A percentile compares a stretch with the other conserved stretches of the same genome.
Conservation (phyloP, 2,329 filamentous ascomycete genomes). For the Arthrinium puccinioides region DNA sequence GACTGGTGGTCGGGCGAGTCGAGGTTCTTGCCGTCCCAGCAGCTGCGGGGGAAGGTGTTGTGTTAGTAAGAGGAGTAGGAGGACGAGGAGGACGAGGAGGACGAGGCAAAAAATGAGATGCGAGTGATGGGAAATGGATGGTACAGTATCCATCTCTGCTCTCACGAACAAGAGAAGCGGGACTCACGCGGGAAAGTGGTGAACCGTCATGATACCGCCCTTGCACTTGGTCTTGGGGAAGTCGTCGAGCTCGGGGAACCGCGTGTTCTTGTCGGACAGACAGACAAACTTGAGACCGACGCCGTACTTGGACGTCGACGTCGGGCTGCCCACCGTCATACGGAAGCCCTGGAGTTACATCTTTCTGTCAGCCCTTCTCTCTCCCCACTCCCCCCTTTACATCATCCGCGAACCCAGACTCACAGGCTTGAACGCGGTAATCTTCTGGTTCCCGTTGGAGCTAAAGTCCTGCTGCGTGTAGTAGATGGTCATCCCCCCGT, state of each 20-base stretch:
- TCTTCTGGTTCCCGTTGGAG: slow-evolving; percentile 25
- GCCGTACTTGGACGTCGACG: slow-evolving; percentile 22
- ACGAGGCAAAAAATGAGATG: background rate
- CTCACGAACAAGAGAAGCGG: background rate
- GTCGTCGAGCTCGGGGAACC: slow-evolving; percentile 30
- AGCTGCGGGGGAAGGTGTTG: slow-evolving; percentile 19
- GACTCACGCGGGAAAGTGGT: slow-evolving; percentile 30
- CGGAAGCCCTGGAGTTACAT: slow-evolving; percentile 27
- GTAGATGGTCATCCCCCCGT: slow-evolving; percentile 23
- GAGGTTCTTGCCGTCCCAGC: slow-evolving; percentile 54
- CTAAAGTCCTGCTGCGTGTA: slow-evolving; percentile 22
- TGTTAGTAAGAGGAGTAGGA: background rate
- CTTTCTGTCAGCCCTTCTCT: background rate
- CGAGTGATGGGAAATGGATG: too few species aligned
- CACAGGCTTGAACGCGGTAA: slow-evolving; percentile 35
- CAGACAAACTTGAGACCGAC: slow-evolving; percentile 33
- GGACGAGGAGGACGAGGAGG: background rate
- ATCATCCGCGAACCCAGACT: too few species aligned
- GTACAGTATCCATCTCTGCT: too few species aligned
- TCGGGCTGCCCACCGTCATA: slow-evolving; percentile 32
- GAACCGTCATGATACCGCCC: slow-evolving; percentile 34
- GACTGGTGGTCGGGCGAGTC: slow-evolving; percentile 47
- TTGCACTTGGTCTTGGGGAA: slow-evolving; percentile 30
- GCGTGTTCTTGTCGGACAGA: slow-evolving; percentile 28
- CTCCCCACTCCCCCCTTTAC: background rate